Base-by-base conservation (phyloP, 2,329 filamentous ascomycete genomes). In the Dendrostoma leiphaemia region DNA sequence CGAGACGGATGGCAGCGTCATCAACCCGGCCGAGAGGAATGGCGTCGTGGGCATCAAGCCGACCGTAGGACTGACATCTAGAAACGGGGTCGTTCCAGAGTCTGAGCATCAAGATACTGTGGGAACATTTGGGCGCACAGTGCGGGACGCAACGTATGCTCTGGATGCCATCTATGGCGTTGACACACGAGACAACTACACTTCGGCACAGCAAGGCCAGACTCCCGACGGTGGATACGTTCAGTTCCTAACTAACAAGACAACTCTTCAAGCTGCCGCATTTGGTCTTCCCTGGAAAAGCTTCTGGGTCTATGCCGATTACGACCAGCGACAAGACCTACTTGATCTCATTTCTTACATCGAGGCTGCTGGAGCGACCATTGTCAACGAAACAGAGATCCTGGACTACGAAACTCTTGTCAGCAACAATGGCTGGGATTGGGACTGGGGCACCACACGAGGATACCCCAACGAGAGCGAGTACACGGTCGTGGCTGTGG, bases 251-350 rank as follows among this genome's bases (percentile, higher is more conserved):
- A 72, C 77, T 2, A 72, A 75, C 53, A 82, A 76, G 55, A 64
- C 71, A 1, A 75, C 78, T 1, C 76, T 91, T 0, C 72, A 79
- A 60, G 81, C 79, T 8, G 86, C 85, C 2, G 78, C 73, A 0
- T 90, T 91, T 54, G 88, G 88, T 6, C 70, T 91, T 0, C 88
- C 88, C 0, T 90, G 87, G 87, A 68, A 82, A 38, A 84, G 80
- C 60, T 87, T 91, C 70, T 91, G 87, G 88, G 72, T 77, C 0
- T 72, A 83, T 43, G 81, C 83, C 0, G 77, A 83, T 38, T 60
- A 68, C 2, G 76, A 81, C 34, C 83, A 89, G 67, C 75, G 78
- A 50, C 60, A 71, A 0, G 72, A 76, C 6, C 76, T 91, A 3
- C 66, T 79, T 62, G 65, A 70, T 1, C 62, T 82, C 2, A 62